Base-by-base conservation (phyloP, 2,329 filamentous ascomycete genomes). In the Cladosporium sp. region DNA sequence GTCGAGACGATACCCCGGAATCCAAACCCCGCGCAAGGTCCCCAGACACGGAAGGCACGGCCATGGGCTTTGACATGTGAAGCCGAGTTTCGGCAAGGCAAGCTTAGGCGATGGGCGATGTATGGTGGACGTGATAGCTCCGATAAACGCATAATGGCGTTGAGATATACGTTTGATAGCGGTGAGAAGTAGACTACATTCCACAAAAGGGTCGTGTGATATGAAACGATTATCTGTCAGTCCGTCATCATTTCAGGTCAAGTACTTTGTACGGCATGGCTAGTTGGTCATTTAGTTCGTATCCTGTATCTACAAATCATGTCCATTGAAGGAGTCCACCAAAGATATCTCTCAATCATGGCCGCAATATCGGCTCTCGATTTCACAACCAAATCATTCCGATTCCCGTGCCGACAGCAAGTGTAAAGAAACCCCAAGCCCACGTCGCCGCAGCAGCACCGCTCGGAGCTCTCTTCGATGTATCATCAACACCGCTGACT, bases 401-500 rank as follows among this genome's bases (percentile, higher is more conserved):
- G 52, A 67, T 29, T 3, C 63, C 69, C 39, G 64, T 59, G 1
- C 58, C 59, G 5, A 66, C 30, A 1, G 62, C 67, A 29, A 63
- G 51, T 9, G 59, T 46, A 3, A 61, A 38, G 46, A 70, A 55
- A 0, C 55, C 55, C 64, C 64, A 71, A 5, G 62, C 62, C 27
- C 59, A 56, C 2, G 45, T 53, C 4, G 63, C 58, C 12, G 63
- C 57, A 53, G 55, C 62, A 12, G 67, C 70, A 12, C 58, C 56
- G 51, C 64, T 73, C 3, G 70, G 68, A 11, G 67, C 59, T 38
- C 65, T 61, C 54, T 75, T 74, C 4, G 53, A 59, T 38, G 83
- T 73, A 22, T 77, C 79, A 6, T 70, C 77, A n/a, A 79, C 83
- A 69, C 74, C 42, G 70, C 72, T 33, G 64, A 66, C 67, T 7